These are phyloP conservation scores for Fusarium pseudograminearum DNA, from an alignment of 2,329 filamentous ascomycete species.

Conservation along the genomic window DNA sequence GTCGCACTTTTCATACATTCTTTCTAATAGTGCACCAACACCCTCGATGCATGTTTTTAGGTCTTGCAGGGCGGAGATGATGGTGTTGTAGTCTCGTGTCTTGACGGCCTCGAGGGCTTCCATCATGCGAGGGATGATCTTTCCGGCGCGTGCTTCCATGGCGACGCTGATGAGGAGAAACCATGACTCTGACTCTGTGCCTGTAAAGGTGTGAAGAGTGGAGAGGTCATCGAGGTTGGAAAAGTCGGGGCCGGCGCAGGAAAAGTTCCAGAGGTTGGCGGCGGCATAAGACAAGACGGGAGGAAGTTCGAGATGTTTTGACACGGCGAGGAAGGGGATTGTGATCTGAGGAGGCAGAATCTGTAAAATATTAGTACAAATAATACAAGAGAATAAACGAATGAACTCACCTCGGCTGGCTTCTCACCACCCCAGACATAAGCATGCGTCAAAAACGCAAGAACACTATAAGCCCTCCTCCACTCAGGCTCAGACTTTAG, in stretches of 20 bases:
- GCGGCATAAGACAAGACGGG: slow-evolving; percentile 92
- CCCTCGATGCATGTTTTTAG: slow-evolving; percentile 76
- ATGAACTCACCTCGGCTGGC: slow-evolving; percentile 72
- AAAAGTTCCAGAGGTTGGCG: slow-evolving; percentile 91
- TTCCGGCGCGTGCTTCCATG: slow-evolving; percentile 84
- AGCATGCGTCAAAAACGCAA: slow-evolving; percentile 83
- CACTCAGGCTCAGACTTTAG: slow-evolving; percentile 77
- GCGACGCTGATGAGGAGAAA: slow-evolving; percentile 92
- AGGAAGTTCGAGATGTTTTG: slow-evolving; percentile 80
- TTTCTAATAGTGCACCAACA: slow-evolving; percentile 74
- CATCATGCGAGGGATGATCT: slow-evolving; percentile 81
- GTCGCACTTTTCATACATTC: slow-evolving; percentile 92
- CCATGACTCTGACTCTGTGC: slow-evolving; percentile 91
- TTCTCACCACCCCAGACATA: slow-evolving; percentile 90
- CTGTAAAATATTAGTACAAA: slow-evolving; percentile 52
- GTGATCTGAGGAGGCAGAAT: slow-evolving; percentile 80
- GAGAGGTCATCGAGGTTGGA: slow-evolving; percentile 76
- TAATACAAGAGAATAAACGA: too few species aligned
- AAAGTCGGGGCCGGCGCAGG: slow-evolving; percentile 65
- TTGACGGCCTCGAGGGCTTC: slow-evolving; percentile 78
- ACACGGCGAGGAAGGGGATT: slow-evolving; percentile 79
- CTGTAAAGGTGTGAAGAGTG: slow-evolving; percentile 85
- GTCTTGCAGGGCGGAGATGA: slow-evolving; percentile 72
- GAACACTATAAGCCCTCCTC: slow-evolving; percentile 82
- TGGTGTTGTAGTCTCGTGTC: slow-evolving; percentile 67